Base-by-base conservation (phyloP, 1,284 basidiomycete species). In the Trametes pubescens region DNA sequence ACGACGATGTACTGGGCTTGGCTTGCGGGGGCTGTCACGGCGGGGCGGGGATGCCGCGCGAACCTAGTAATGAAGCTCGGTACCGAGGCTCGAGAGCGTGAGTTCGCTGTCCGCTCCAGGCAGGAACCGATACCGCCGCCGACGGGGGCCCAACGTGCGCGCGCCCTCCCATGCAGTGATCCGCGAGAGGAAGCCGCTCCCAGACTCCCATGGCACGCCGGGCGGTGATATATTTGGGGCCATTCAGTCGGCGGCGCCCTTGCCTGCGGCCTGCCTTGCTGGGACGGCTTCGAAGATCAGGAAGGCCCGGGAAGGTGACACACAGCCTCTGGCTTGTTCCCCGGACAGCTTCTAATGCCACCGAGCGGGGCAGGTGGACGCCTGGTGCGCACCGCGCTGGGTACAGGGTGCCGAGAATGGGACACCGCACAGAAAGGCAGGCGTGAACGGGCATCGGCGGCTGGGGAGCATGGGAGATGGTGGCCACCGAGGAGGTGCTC, bases 301-400 rank as follows among this genome's bases (percentile, higher is more conserved):
- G 67, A 57, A 51, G 53, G 61, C 61, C 52, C 63, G 59, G 64
- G 65, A 61, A 43, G 63, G 58, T 60, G 60, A 49, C 68, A 65
- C 65, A 69, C 63, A 66, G 64, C 67, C 61, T 68, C 65, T 68
- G 62, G 64, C 64, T 68, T 69, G 65, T 69, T 69, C 65, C 68
- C 65, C 68, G 68, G 63, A 24, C 40, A 35, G 53, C 65, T 69
- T 69, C 65, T 69, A 67, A 47, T 59, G 57, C 59, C 63, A 10
- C 65, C 68, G 65, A 29, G 56, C 57, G 51, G 61, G 48, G 46
- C 64, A 65, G 59, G 57, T 68, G 62, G 59, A 55, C 64, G 43
- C 47, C 26, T 59, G 58, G 24, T 57, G 29, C 56, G 52, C 22
- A 38, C 29, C 49, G 55, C 61, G 49, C 59, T 60, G 57, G 58